Base-by-base conservation (phyloP, 75 land plant genomes). In the Adiantum capillusveneris region DNA sequence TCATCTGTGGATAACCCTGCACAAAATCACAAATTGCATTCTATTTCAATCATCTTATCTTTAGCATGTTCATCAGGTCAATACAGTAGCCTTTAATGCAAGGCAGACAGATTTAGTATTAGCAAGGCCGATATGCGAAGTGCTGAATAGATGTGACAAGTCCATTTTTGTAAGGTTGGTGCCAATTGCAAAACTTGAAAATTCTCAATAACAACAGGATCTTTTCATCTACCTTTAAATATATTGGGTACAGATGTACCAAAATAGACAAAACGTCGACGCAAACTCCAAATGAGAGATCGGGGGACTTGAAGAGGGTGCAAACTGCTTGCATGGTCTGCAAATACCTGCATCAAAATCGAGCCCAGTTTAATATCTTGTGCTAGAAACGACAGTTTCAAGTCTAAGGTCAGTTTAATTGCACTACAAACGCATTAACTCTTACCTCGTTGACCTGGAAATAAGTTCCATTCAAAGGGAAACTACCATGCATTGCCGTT, bases 381-480 rank as follows among this genome's bases (percentile, higher is more conserved):
- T 11, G n/a, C 7, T 52, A 52, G 53, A 52, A 52, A 18, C 6
- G 20, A 18, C 51, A 11, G 20, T 12, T 48, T 24, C 5, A 46
- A 6, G 14, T 46, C 5, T 46, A 14, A 46, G 3, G 49, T 46
- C 5, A 7, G 49, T 14, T n/a, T n/a, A 2, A 46, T 2, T 46
- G 21, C 2, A 46, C 5, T 20, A 17, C 49, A n/a, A 46, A n/a
- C 17, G 3, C 49, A 17, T 6, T 7, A 2, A 46, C 6, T n/a
- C n/a, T 17, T 14, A 85, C 94, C 94, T 88, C 94, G 62, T 88
- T 88, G 31, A 85, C 86, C 74, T 88, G 94, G 62, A 88, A 88
- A 41, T 88, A 88, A 11, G 94, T 88, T 6, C 90, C 94, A 70
- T 88, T 88, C 31, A 88, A 61, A 50, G 94, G 94, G 56, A 88